Base-by-base conservation (phyloP, 495 filamentous ascomycete species). In the Aspergillus asperescens region DNA sequence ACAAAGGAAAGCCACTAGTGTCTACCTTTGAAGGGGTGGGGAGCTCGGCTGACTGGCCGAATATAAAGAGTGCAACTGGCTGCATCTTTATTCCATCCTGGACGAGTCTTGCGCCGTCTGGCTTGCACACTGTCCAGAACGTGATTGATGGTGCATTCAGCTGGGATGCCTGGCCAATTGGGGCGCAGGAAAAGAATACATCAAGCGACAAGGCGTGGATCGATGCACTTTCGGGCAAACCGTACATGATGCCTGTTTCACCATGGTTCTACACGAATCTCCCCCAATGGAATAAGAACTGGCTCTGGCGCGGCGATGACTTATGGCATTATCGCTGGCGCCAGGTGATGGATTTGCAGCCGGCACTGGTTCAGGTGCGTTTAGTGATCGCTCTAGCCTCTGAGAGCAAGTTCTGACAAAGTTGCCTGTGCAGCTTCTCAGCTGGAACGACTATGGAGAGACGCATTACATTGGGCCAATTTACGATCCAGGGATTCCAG, bases 401-500 rank as follows among this genome's bases (percentile, higher is more conserved):
- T n/a, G n/a, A n/a, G n/a, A 4, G 32, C 7, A 12, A 18, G 54
- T 7, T 3, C 39, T 47, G 23, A 46, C 48, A n/a, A 25, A 13
- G 3, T 32, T 23, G 4, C 31, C 59, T 19, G 41, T 50, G 20
- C 50, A 71, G 66, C 73, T 80, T 38, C 66, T 74, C 18, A 70
- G 67, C 64, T 88, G 87, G 86, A 89, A 90, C 51, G 86, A 90
- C 63, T 89, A 79, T 50, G 86, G 85, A 38, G 87, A 90, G 64
- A 80, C 81, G 7, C 85, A 86, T 69, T 88, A 90, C 56, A 83
- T 90, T 52, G 82, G 81, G 27, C 79, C 79, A 4, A 72, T 82
- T 28, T 62, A 74, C 27, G 50, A 67, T 0, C 59, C 65, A 5
- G 76, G 79, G 7, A 74, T 83, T 4, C 76, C 81, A 0, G 51